phyloP scores from a whole-genome alignment of 495 filamentous ascomycete species.

The Zalerion maritima region DNA sequence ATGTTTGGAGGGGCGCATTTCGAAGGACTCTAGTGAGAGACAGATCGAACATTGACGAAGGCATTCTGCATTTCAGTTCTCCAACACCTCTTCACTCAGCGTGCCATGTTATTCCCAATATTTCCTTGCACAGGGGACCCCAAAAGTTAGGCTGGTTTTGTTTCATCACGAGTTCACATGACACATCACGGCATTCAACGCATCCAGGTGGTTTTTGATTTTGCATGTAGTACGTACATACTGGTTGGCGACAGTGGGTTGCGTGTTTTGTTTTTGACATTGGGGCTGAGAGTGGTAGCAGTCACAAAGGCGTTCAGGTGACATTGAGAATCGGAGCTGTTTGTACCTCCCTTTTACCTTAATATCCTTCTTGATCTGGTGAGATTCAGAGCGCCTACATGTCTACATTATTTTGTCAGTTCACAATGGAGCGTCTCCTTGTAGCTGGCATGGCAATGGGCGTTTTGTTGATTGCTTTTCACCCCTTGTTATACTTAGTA shows the following conservation, averaged over 20 bases:
- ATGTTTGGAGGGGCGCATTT: slow-evolving; percentile 64
- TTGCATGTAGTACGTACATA: too few relatives aligned
- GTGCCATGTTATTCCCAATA: slow-evolving; percentile 7
- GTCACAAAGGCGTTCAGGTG: too few relatives aligned
- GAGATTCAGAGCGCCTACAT: background rate
- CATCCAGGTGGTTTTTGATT: too few relatives aligned
- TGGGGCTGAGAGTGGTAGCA: too few relatives aligned
- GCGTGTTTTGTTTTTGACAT: too few relatives aligned
- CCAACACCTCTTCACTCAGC: slow-evolving; percentile 3
- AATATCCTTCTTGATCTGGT: background rate
- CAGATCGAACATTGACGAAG: background rate
- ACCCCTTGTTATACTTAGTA: too few relatives aligned
- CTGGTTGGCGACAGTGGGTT: too few relatives aligned
- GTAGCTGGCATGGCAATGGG: too few relatives aligned
- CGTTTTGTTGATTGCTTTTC: too few relatives aligned
- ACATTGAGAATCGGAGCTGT: background rate
- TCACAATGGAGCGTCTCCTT: background rate
- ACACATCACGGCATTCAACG: slow-evolving; percentile 2
- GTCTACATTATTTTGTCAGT: background rate
- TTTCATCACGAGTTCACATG: slow-evolving; percentile 8
- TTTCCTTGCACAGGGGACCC: slow-evolving; percentile 5
- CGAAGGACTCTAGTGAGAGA: slow-evolving; percentile 21
- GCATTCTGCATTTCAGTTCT: slow-evolving; percentile 10
- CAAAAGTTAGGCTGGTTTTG: slow-evolving; percentile 9
- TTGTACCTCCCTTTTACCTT: background rate